Percentiles rank a stretch among this genome's conserved stretches.
Evolutionary conservation across 371 early-diverging fungal species (phyloP).

Genomic region (Syncephalastrum sp.): DNA sequence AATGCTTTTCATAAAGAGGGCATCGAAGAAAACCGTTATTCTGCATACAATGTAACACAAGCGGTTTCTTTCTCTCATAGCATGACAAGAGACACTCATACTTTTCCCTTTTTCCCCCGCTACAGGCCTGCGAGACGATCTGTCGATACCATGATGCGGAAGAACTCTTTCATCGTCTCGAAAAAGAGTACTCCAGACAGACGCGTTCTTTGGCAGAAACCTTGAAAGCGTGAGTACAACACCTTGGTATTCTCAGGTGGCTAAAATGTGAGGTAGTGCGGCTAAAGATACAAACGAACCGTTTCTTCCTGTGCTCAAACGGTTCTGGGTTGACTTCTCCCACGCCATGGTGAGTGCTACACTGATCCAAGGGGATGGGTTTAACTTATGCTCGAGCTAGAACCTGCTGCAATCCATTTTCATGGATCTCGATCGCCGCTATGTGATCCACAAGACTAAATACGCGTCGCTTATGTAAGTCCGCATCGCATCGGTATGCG

Average conservation of each 20-base stretch:
- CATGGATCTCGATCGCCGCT: slow-evolving; percentile 89
- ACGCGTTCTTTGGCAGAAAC: slow-evolving; percentile 22
- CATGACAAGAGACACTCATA: background rate
- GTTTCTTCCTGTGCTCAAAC: slow-evolving; percentile 51
- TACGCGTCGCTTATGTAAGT: slow-evolving; percentile 68
- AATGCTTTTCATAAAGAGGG: slow-evolving; percentile 61
- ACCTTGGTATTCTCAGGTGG: slow-evolving; percentile 8
- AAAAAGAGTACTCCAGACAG: slow-evolving; percentile 53
- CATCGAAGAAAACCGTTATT: slow-evolving; percentile 67
- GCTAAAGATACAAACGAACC: slow-evolving; percentile 19
- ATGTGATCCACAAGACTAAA: slow-evolving; percentile 71
- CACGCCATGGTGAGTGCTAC: slow-evolving; percentile 54
- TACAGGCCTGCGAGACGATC: slow-evolving; percentile 70
- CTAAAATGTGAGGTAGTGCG: slow-evolving; percentile 15
- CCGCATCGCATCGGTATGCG: background rate
- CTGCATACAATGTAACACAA: slow-evolving; percentile 65
- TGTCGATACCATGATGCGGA: slow-evolving; percentile 75
- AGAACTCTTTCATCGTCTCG: slow-evolving; percentile 61
- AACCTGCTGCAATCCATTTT: slow-evolving; percentile 80
- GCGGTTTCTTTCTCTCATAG: background rate
- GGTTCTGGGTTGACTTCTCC: slow-evolving; percentile 63
- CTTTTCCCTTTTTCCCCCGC: background rate
- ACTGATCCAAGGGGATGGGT: background rate
- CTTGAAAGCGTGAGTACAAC: slow-evolving; percentile 24
- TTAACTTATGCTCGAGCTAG: slow-evolving; percentile 22